phyloP scores from a whole-genome alignment of 2,329 filamentous ascomycete species.

The Phaeosphaeria sp. region DNA sequence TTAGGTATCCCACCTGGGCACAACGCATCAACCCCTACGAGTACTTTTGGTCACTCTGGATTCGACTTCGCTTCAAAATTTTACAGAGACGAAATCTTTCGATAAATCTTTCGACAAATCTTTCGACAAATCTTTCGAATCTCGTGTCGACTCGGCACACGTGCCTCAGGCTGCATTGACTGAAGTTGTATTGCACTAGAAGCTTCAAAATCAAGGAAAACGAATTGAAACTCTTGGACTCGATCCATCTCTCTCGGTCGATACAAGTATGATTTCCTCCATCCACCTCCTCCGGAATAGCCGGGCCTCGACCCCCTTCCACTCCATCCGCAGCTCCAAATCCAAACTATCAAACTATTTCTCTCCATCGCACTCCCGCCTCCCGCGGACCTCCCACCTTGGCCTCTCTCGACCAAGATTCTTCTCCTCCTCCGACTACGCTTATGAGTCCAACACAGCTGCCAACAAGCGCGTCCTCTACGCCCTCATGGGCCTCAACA shows the following conservation, averaged over 20 bases:
- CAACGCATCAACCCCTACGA: background rate
- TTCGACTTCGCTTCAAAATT: too few relatives aligned
- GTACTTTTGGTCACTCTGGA: background rate
- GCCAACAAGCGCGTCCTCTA: slow-evolving; percentile 38
- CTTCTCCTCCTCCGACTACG: slow-evolving; percentile 11
- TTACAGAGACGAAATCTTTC: too few relatives aligned
- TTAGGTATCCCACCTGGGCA: background rate
- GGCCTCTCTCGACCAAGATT: slow-evolving; percentile 7
- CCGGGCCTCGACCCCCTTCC: slow-evolving; percentile 10
- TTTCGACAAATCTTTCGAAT: background rate
- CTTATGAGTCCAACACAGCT: slow-evolving; percentile 2
- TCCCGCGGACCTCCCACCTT: slow-evolving; percentile 2
- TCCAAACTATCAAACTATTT: slow-evolving; percentile 27
- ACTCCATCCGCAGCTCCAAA: background rate
- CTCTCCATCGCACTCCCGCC: slow-evolving; percentile 14
- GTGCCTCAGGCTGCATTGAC: background rate
- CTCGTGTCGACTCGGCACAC: background rate
- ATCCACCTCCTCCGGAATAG: slow-evolving; percentile 17
- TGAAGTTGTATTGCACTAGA: background rate
- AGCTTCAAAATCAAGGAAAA: background rate
- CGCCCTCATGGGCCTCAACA: slow-evolving; percentile 50
- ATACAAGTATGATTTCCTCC: slow-evolving; percentile 16
- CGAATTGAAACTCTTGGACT: background rate
- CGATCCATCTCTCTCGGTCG: background rate
- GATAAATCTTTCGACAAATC: too few relatives aligned